phyloP scores from a whole-genome alignment of 2,329 filamentous ascomycete genomes.

The Exserohilum rostratum region DNA sequence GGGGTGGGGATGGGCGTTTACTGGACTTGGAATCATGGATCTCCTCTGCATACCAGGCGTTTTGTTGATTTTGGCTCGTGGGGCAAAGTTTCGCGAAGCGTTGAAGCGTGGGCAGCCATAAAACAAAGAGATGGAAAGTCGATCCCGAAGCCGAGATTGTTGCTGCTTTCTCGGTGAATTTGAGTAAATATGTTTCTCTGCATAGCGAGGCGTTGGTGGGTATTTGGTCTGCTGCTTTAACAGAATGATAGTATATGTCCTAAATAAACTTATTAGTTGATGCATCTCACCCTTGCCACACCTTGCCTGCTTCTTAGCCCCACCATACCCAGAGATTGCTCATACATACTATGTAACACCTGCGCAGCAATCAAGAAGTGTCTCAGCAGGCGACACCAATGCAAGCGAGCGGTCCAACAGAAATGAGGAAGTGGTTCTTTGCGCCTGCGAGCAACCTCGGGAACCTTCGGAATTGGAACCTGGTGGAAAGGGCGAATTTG shows the following conservation, averaged over 20 bases:
- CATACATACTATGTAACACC: too few relatives aligned
- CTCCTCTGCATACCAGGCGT: slow-evolving; percentile 33
- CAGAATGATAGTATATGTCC: not conserved
- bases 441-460: not conserved
- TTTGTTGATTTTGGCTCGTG: slow-evolving; percentile 28
- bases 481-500: slow-evolving; percentile 4
- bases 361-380: not conserved
- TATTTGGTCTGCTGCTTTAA: not conserved
- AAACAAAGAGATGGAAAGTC: slow-evolving; percentile 3
- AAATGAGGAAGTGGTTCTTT: not conserved
- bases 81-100: slow-evolving; percentile 29
- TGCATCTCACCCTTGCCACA: not conserved
- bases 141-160: not conserved
- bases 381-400: not conserved
- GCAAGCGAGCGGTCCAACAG: not conserved
- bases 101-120: slow-evolving; percentile 23
- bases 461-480: slow-evolving; percentile 9
- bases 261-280: not conserved
- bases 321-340: not conserved
- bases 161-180: not conserved
- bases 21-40: slow-evolving; percentile 46
- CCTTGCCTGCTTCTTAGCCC: not conserved
- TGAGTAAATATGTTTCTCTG: slow-evolving; percentile 1
- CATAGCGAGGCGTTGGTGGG: slow-evolving; percentile 22
- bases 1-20: slow-evolving; percentile 52